These are phyloP conservation scores for Gossypium davidsonii DNA, from an alignment of 441 rosid genomes.

Conservation along the genomic window DNA sequence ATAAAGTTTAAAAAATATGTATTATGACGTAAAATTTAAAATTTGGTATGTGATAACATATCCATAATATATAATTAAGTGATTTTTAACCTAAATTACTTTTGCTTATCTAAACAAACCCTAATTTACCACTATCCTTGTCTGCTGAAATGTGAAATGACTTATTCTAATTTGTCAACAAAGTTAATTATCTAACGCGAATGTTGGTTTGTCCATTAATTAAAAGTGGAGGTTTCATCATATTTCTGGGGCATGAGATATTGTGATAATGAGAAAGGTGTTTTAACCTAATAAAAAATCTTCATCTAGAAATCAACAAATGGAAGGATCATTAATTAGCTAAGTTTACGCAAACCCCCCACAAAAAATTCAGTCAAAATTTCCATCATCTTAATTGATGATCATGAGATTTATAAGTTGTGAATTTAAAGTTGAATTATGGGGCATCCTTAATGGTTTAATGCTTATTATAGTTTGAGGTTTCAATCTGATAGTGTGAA, in stretches of 20 bases:
- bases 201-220: slow-evolving; percentile 6
- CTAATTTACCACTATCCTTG: slow-evolving; percentile 11
- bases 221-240: slow-evolving; percentile 16
- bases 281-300: slow-evolving; percentile 5
- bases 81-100: not conserved
- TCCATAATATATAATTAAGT: no score
- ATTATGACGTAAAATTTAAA: not conserved
- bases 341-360: slow-evolving; percentile 18
- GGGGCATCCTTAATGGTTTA: no score
- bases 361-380: not conserved
- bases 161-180: slow-evolving; percentile 16
- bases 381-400: not conserved
- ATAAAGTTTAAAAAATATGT: no score
- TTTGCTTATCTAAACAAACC: not conserved
- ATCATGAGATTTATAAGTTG: not conserved
- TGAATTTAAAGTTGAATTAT: not conserved
- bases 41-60: no score
- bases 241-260: not conserved
- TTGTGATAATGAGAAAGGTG: not conserved
- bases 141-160: not conserved
- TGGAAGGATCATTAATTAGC: not conserved
- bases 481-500: no score
- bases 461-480: no score
- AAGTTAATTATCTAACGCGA: slow-evolving; percentile 2
- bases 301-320: not conserved